Evolutionary conservation across 2,329 filamentous ascomycete species (phyloP), one percentile per base, ranked within the genome.

Genomic region (Trichophyton rubrum): DNA sequence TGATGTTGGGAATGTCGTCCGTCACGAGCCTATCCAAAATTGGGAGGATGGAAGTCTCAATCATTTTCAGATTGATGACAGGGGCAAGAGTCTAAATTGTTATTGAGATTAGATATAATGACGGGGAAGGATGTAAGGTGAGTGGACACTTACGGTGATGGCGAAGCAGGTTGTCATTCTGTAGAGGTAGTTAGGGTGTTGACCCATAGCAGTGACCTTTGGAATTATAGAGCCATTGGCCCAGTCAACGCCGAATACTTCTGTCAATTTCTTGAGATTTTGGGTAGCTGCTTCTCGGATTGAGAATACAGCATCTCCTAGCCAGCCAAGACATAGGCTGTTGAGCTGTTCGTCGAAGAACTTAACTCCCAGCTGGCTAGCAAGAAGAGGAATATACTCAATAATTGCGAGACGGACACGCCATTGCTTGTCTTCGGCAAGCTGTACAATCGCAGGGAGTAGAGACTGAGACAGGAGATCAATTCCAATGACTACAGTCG

Each of bases 141-240:
- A 41, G n/a, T 17, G 9, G 35, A 17, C 5, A 82, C 89, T 80
- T 82, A 99, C 93, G 68, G 90, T 92, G 67, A 99, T 95, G 64
- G 93, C 93, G 74, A 99, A 99, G 78, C 92, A 97, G n/a, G 93
- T 99, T 8, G 93, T 99, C 93, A 99, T 99, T 73, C 93, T 85
- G 82, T 99, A 99, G 59, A 99, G 86, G 74, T 99, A 99, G 79
- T 99, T 99, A 63, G 92, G 90, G 74, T 99, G 93, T 71, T 90
- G 89, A 62, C 93, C 93, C 93, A 99, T 97, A 41, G 88, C 89
- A 82, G 96, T 93, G 66, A 99, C 93, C 80, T 97, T 97, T 63
- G 93, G 93, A 68, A 99, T 95, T 70, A 99, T 99, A 55, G 91
- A 90, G 72, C 91, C 89, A 74, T 87, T 95, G 49, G 93, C 92